Percentiles rank a stretch among this genome's conserved stretches.
These are phyloP conservation scores for Dryadomyces quercus-mongolicae DNA, from an alignment of 2,329 filamentous ascomycete species.

Conservation along the genomic window DNA sequence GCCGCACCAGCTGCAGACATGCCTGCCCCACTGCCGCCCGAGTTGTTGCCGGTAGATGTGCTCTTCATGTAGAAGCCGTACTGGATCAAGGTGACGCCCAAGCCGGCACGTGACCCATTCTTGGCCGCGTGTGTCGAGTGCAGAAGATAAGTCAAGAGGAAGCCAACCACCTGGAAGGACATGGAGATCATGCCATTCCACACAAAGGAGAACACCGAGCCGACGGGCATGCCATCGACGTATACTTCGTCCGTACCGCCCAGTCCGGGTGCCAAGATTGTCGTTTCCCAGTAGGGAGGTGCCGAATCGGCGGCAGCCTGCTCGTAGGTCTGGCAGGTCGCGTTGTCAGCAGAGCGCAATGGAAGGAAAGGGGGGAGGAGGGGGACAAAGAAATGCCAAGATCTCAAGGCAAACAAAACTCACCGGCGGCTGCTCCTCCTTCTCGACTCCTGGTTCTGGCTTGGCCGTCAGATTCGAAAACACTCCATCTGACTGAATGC, in stretches of 20 bases:
- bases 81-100: constrained; percentile 90
- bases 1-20: constrained; percentile 25
- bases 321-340: constrained; percentile 66
- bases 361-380: not conserved
- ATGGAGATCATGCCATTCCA: constrained; percentile 97
- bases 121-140: constrained; percentile 98
- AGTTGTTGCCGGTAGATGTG: constrained; percentile 24
- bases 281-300: constrained; percentile 98
- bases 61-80: constrained; percentile 94
- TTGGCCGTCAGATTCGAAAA: constrained; percentile 93
- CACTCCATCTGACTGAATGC: constrained; percentile 80
- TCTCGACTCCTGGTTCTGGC: constrained; percentile 64
- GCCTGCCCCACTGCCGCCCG: constrained; percentile 26
- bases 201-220: constrained; percentile 73
- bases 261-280: constrained; percentile 84
- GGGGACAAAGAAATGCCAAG: not conserved
- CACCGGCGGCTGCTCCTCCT: constrained; percentile 90
- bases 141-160: constrained; percentile 92
- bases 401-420: constrained; percentile 32
- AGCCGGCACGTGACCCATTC: constrained; percentile 86
- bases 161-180: constrained; percentile 93
- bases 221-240: constrained; percentile 88
- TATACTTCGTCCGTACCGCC: constrained; percentile 91
- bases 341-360: not conserved
- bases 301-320: constrained; percentile 94